Conservation (phyloP, 106 monocot species). For the Dioscorea zingiberensis region DNA sequence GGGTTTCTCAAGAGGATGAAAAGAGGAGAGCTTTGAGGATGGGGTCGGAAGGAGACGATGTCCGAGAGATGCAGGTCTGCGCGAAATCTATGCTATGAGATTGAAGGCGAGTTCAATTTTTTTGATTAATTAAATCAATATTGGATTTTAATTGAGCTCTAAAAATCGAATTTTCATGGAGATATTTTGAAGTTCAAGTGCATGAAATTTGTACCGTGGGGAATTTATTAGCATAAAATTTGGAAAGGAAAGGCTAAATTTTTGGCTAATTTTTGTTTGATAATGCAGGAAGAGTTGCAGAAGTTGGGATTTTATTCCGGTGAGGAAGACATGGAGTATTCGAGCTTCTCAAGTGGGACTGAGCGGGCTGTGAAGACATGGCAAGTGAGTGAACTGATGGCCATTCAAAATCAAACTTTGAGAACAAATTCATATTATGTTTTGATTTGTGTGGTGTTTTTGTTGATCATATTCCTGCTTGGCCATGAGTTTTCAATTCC, state of each 20-base stretch:
- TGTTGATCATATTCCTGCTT: too few species aligned
- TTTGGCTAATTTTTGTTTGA: background rate
- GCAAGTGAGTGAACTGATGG: slow-evolving; percentile 52
- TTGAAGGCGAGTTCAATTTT: background rate
- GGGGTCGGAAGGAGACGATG: slow-evolving; percentile 87
- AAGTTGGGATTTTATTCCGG: slow-evolving; percentile 90
- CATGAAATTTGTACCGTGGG: too few species aligned
- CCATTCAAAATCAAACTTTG: background rate
- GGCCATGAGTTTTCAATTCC: background rate
- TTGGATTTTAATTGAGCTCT: too few species aligned
- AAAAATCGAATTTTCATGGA: too few species aligned
- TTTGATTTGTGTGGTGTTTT: too few species aligned
- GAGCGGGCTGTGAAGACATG: slow-evolving; percentile 97
- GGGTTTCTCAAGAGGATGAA: slow-evolving; percentile 16
- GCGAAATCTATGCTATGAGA: background rate
- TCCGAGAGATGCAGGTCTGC: slow-evolving; percentile 82
- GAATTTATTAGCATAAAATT: too few species aligned
- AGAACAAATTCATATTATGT: too few species aligned
- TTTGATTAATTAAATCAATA: background rate
- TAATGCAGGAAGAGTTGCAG: slow-evolving; percentile 81
- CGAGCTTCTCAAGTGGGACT: slow-evolving; percentile 77
- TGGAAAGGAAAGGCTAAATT: too few species aligned
- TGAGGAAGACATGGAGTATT: slow-evolving; percentile 91
- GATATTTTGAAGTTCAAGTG: too few species aligned
- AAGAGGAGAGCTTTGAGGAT: slow-evolving; percentile 39